Percentiles rank a stretch among this genome's conserved stretches.
Evolutionary conservation across 345 rosid species (phyloP).

Genomic region (Populus pruinosa): DNA sequence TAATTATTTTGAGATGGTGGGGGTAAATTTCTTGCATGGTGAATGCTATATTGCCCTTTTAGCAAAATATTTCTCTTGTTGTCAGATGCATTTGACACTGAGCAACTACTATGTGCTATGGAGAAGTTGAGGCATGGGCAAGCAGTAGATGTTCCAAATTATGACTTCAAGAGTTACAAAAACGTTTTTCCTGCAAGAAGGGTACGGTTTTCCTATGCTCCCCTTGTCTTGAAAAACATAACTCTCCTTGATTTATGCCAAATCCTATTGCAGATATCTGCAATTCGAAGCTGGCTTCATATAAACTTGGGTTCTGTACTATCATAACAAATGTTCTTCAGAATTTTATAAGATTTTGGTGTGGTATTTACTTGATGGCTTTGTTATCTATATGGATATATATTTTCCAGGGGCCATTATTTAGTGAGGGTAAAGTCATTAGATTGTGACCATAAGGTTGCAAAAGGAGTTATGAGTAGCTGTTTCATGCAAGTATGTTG

Average conservation of each 20-base stretch:
- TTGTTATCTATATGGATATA: neutral
- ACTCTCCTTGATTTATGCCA: neutral
- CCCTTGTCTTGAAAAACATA: neutral
- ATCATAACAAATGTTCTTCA: neutral
- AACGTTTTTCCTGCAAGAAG: constrained; percentile 30
- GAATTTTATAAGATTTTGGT: neutral
- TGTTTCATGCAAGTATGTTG: neutral
- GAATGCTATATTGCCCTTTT: constrained; percentile 1
- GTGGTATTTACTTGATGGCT: neutral
- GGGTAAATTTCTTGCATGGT: neutral
- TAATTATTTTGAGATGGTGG: neutral
- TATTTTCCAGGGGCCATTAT: neutral
- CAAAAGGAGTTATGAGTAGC: neutral
- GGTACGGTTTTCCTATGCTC: constrained; percentile 16
- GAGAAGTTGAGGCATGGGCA: constrained; percentile 79
- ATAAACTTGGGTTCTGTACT: neutral
- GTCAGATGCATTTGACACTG: constrained; percentile 94
- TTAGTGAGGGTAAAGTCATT: neutral
- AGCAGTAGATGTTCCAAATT: constrained; percentile 93
- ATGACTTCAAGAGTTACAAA: constrained; percentile 81
- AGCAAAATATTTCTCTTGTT: constrained; percentile 24
- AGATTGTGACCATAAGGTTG: neutral
- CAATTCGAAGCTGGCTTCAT: neutral
- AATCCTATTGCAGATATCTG: neutral
- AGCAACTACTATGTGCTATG: constrained; percentile 65